Evolutionary conservation across 2,329 filamentous ascomycete species (phyloP).

Genomic region (Penicillium hesseltinei): DNA sequence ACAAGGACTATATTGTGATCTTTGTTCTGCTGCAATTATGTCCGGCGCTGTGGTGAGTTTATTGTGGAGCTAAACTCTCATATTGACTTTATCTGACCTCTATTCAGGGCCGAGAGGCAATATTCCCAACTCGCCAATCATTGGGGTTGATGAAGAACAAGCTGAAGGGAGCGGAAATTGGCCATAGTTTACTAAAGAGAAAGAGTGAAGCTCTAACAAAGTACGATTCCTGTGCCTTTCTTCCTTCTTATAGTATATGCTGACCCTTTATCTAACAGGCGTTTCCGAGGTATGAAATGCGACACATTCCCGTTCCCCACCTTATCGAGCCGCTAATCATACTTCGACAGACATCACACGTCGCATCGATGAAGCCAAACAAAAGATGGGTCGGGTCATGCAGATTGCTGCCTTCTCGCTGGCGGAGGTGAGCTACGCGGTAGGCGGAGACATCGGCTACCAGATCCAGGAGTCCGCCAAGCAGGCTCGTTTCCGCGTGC

Average conservation of each 20-base stretch:
- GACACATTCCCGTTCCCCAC: constrained; percentile 23
- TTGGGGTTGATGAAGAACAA: constrained; percentile 97
- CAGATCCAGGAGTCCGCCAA: constrained; percentile 97
- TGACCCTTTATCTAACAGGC: constrained; percentile 52
- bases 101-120: constrained; percentile 81
- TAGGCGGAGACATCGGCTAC: constrained; percentile 92
- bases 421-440: constrained; percentile 94
- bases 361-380: constrained; percentile 97
- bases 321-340: constrained; percentile 26
- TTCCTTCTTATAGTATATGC: constrained; percentile 3
- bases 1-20: constrained; percentile 27
- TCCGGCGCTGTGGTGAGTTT: constrained; percentile 42
- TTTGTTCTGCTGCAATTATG: constrained; percentile 34
- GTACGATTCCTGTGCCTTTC: constrained; percentile 51
- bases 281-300: constrained; percentile 71
- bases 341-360: constrained; percentile 75
- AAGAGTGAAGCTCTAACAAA: constrained; percentile 99
- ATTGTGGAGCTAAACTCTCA: constrained; percentile 10
- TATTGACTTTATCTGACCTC: constrained; percentile 20
- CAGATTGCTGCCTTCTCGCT: constrained; percentile 97
- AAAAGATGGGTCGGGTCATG: constrained; percentile 99
- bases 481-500: constrained; percentile 85
- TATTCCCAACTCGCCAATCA: constrained; percentile 97
- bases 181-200: constrained; percentile 91
- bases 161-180: constrained; percentile 87